A percentile compares a stretch with the other conserved stretches of the same genome.
These are phyloP conservation scores for Gynostemma pentaphyllum DNA, from an alignment of 306 rosid genomes.

Conservation along the genomic window DNA sequence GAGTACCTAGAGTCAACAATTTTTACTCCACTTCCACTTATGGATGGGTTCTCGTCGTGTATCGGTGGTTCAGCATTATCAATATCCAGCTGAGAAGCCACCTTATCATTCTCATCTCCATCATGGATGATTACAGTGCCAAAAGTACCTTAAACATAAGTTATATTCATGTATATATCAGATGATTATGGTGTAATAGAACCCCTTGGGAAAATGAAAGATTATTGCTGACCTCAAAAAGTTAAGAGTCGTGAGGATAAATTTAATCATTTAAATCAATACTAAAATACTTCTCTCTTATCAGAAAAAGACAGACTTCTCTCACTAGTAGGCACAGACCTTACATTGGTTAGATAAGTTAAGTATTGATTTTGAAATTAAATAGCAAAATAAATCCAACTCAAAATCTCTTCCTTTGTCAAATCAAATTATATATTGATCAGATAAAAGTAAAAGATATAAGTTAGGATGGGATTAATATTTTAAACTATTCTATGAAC, in stretches of 20 bases:
- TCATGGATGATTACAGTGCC: conserved; percentile 67
- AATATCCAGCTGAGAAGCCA: conserved; percentile 15
- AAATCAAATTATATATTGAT: neutral
- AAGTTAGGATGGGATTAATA: neutral
- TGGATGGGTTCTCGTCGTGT: conserved; percentile 14
- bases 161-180: neutral
- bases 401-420: neutral
- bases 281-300: neutral
- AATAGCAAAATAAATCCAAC: neutral
- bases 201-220: neutral
- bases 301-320: too few relatives aligned
- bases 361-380: neutral
- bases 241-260: neutral
- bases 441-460: neutral
- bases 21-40: conserved; percentile 26
- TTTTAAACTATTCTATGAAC: neutral
- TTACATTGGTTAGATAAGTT: neutral
- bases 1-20: conserved; percentile 37
- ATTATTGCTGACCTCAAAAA: neutral
- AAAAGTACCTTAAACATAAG: conserved; percentile 47
- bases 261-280: neutral
- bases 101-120: conserved; percentile 39
- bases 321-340: neutral
- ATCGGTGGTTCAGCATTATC: conserved; percentile 27
- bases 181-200: neutral